phyloP scores from a whole-genome alignment of 83 land plant species.

The Thuja plicata region DNA sequence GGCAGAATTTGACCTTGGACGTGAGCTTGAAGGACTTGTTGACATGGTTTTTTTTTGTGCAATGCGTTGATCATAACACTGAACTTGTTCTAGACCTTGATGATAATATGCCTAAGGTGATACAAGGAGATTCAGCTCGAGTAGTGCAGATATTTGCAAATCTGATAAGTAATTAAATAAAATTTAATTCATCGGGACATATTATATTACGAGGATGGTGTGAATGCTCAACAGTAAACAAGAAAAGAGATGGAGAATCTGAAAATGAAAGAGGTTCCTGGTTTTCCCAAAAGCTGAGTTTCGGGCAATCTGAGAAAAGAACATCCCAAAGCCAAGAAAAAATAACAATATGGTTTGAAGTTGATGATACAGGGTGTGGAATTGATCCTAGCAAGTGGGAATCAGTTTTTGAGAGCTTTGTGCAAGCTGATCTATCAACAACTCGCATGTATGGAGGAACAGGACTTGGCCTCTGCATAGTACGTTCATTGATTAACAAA shows the following conservation, averaged over 20 bases:
- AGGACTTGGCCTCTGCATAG: conserved; percentile 88
- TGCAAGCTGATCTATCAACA: conserved; percentile 86
- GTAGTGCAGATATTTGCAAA: no score
- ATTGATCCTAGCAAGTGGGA: conserved; percentile 92
- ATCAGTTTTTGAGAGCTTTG: conserved; percentile 85
- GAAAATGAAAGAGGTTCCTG: conserved; percentile 11
- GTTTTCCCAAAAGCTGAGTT: conserved; percentile 10
- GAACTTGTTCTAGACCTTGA: no score
- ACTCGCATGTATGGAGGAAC: conserved; percentile 72
- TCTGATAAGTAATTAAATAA: no score
- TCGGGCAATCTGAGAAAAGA: conserved; percentile 8
- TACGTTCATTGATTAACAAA: conserved; percentile 66
- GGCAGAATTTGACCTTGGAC: no score
- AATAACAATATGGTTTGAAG: conserved; percentile 71
- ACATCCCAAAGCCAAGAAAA: conserved; percentile 26
- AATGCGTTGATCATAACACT: no score
- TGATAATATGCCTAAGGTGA: no score
- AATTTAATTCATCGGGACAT: conserved; percentile 81
- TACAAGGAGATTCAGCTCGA: no score
- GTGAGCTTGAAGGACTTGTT: no score
- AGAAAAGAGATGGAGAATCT: conserved; percentile 11
- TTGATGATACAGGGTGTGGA: conserved; percentile 90
- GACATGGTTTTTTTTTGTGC: no score
- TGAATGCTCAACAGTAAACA: conserved; percentile 27
- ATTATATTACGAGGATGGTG: conserved; percentile 76